A percentile compares a stretch with the other conserved stretches of the same genome.
These are phyloP conservation scores for Recurvomyces mirabilis DNA, from an alignment of 495 filamentous ascomycete genomes.

Conservation along the genomic window DNA sequence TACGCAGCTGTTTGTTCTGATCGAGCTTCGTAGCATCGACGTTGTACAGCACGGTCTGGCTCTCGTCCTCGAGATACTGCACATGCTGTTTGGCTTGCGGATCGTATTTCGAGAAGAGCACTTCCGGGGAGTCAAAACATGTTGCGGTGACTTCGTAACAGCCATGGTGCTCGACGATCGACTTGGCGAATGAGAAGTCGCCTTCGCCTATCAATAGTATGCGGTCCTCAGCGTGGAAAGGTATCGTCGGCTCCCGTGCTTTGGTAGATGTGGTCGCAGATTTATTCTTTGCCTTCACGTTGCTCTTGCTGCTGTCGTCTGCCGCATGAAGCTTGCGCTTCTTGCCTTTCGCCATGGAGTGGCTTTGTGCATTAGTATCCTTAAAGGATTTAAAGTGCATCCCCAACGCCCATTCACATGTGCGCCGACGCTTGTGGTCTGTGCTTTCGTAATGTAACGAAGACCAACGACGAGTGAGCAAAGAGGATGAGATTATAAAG, in stretches of 20 bases:
- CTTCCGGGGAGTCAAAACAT: slow-evolving; percentile 45
- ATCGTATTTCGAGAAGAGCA: slow-evolving; percentile 49
- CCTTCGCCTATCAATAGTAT: slow-evolving; percentile 87
- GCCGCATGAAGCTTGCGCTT: background rate
- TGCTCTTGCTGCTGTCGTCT: background rate
- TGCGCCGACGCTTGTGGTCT: too few species aligned
- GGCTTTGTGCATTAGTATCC: too few species aligned
- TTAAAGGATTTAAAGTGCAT: background rate
- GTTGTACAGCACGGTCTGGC: slow-evolving; percentile 49
- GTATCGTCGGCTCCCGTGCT: slow-evolving; percentile 46
- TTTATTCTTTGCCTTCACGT: background rate
- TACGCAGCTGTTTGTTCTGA: slow-evolving; percentile 27
- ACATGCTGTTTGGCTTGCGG: slow-evolving; percentile 58
- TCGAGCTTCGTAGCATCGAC: slow-evolving; percentile 66
- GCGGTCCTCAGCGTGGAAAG: slow-evolving; percentile 57
- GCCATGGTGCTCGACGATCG: slow-evolving; percentile 58
- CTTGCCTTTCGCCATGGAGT: background rate
- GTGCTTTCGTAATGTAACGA: too few species aligned
- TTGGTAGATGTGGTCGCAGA: background rate
- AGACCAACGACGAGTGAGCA: too few species aligned
- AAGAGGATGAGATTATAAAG: too few species aligned
- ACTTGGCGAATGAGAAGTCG: slow-evolving; percentile 82
- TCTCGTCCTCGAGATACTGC: slow-evolving; percentile 37
- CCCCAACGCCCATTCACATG: too few species aligned
- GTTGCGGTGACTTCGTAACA: slow-evolving; percentile 56